Conservation (phyloP, 805 yeast species). For the Brettanomyces naardenensis region DNA sequence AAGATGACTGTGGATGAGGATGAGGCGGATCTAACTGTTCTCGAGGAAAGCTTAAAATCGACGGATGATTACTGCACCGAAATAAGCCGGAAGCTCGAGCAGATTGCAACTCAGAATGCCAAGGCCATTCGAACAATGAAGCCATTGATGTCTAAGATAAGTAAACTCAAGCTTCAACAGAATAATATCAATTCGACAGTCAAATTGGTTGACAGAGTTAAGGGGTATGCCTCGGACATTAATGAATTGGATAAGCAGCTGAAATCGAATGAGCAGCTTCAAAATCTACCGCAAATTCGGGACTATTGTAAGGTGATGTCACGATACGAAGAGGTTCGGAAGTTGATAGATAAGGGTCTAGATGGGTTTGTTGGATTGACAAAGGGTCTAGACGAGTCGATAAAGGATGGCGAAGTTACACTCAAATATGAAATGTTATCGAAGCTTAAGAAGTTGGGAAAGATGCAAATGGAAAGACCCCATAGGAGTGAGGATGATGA, state of each 20-base stretch:
- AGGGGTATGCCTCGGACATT: conserved; percentile 37
- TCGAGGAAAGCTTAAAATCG: conserved; percentile 62
- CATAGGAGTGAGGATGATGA: conserved; percentile 27
- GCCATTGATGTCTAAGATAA: conserved; percentile 64
- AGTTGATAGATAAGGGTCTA: conserved; percentile 17
- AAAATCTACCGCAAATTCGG: conserved; percentile 32
- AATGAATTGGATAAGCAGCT: conserved; percentile 28
- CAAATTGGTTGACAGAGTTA: conserved; percentile 32
- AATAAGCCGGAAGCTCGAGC: conserved; percentile 47
- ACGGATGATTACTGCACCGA: conserved; percentile 47
- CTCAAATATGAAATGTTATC: conserved; percentile 41
- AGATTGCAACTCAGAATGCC: conserved; percentile 44
- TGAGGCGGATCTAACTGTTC: conserved; percentile 77
- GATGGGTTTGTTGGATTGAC: conserved; percentile 61
- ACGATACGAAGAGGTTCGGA: conserved; percentile 28
- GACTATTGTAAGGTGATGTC: conserved; percentile 26
- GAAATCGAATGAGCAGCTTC: conserved; percentile 20
- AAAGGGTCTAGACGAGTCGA: conserved; percentile 47
- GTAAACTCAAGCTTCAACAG: conserved; percentile 45
- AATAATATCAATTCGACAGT: conserved; percentile 50
- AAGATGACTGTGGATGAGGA: conserved; percentile 43
- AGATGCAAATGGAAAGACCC: neutral
- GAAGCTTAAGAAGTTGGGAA: conserved; percentile 27
- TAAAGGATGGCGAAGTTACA: conserved; percentile 49
- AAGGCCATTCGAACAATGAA: conserved; percentile 56